Evolutionary conservation across 2,329 filamentous ascomycete species (phyloP).

Genomic region (Curvularia eragrostidis): DNA sequence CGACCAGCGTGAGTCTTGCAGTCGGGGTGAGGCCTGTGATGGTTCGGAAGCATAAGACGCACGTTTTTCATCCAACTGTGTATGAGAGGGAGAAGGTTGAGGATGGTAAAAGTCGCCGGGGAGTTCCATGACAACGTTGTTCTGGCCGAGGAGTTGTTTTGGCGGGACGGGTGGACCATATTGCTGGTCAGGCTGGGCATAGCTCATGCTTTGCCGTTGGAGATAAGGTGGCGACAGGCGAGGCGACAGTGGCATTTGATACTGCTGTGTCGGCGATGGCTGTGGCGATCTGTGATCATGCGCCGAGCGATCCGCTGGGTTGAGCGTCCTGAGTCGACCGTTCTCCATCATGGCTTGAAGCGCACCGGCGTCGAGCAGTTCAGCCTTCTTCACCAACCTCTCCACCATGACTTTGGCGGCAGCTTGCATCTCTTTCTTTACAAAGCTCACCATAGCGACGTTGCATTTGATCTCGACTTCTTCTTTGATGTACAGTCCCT

Average conservation of each 20-base stretch:
- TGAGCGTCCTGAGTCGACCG: conserved; percentile 67
- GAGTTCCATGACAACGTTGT: conserved; percentile 51
- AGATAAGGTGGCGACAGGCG: conserved; percentile 30
- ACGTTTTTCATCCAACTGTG: conserved; percentile 35
- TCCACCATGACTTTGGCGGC: conserved; percentile 72
- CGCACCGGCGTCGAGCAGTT: conserved; percentile 70
- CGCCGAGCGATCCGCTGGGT: conserved; percentile 51
- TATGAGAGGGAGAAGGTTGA: conserved; percentile 36
- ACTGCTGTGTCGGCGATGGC: conserved; percentile 32
- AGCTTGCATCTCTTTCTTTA: conserved; percentile 70
- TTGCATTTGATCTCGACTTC: conserved; percentile 76
- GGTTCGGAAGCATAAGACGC: conserved; percentile 32
- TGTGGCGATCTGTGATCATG: conserved; percentile 25
- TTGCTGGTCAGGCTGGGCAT: conserved; percentile 19
- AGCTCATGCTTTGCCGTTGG: conserved; percentile 13
- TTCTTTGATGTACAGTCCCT: conserved; percentile 72
- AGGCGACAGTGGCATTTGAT: conserved; percentile 41
- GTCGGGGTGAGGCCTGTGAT: conserved; percentile 33
- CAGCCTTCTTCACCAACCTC: conserved; percentile 74
- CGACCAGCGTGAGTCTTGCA: conserved; percentile 44
- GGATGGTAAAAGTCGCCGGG: conserved; percentile 52
- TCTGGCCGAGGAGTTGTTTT: conserved; percentile 34
- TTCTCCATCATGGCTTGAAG: conserved; percentile 72
- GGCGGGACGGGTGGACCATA: conserved; percentile 22
- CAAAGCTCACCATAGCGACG: conserved; percentile 68